Evolutionary conservation across 202 grass and related monocot genomes (phyloP).

Genomic region (Hordeum pubiflorum): DNA sequence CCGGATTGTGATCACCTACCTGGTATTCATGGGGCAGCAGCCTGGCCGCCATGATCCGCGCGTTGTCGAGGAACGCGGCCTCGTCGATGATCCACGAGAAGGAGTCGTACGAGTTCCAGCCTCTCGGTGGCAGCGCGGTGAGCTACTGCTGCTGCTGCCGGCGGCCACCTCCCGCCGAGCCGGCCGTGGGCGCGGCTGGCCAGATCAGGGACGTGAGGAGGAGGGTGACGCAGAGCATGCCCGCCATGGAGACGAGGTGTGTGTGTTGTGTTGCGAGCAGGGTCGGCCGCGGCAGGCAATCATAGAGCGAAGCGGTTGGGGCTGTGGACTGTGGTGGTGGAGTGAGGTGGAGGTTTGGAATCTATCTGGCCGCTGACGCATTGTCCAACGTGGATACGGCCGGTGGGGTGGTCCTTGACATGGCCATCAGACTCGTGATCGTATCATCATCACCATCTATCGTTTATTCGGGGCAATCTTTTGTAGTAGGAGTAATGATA

Average conservation of each 20-base stretch:
- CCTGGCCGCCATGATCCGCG: slow-evolving; percentile 6
- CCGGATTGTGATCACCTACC: background rate
- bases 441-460: no score
- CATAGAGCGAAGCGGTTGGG: background rate
- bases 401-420: no score
- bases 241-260: background rate
- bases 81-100: slow-evolving; percentile 4
- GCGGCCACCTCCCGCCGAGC: background rate
- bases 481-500: no score
- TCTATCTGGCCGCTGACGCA: background rate
- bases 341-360: background rate
- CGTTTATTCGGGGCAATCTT: no score
- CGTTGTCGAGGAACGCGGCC: background rate
- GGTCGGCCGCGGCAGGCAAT: background rate
- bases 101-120: slow-evolving; percentile 1
- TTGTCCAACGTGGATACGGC: background rate
- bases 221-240: background rate
- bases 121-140: background rate
- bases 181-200: no score
- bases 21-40: background rate
- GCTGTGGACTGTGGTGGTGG: background rate
- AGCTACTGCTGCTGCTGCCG: background rate
- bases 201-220: background rate
- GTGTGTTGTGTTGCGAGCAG: no score
- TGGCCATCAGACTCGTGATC: no score